Base-by-base conservation (phyloP, 306 rosid species). In the Vicia faba region DNA sequence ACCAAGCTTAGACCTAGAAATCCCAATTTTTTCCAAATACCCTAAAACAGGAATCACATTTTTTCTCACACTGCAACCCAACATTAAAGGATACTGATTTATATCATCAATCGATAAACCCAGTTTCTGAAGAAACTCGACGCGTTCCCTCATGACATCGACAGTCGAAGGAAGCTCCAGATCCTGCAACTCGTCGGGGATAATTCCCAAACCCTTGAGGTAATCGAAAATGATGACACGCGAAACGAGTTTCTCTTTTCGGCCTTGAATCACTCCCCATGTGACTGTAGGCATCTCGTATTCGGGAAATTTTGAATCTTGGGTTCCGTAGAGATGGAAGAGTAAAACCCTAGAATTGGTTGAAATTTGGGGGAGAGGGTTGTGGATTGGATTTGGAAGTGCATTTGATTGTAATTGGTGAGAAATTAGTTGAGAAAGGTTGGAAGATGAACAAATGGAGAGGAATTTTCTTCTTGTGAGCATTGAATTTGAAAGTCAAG, bases 201-300 rank as follows among this genome's bases (percentile, higher is more conserved):
- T 43, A 51, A 93, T 85, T 18, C 99, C 99, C 55, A 93, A 69
- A 65, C 79, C 80, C 82, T 90, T 93, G 40, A 90, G 79, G 64
- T 83, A 90, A 15, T 93, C 99, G 70, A 86, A 90, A 4, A 90
- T 76, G 38, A 88, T 93, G 13, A 93, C 96, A 11, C 87, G 85
- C 1, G 99, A 90, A 16, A 93, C 95, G 1, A 93, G 95, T 80
- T 82, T 90, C 85, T 93, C 97, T 73, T 90, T 93, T 2, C 96
- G 88, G 15, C 99, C 97, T 43, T 86, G 99, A 55, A 93, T 88
- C 7, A 87, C 89, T 8, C 99, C 99, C 99, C 97, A 93, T 13
- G 99, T 93, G 16, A 93, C 96, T 0, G 97, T 74, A 28, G 96
- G 97, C 95, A 93, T 90, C 63, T 93, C 89, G 77, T 88, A 93